A percentile compares a stretch with the other conserved stretches of the same genome.
Conservation (phyloP, 2,329 filamentous ascomycete species). For the Lasiodiplodia sp. region DNA sequence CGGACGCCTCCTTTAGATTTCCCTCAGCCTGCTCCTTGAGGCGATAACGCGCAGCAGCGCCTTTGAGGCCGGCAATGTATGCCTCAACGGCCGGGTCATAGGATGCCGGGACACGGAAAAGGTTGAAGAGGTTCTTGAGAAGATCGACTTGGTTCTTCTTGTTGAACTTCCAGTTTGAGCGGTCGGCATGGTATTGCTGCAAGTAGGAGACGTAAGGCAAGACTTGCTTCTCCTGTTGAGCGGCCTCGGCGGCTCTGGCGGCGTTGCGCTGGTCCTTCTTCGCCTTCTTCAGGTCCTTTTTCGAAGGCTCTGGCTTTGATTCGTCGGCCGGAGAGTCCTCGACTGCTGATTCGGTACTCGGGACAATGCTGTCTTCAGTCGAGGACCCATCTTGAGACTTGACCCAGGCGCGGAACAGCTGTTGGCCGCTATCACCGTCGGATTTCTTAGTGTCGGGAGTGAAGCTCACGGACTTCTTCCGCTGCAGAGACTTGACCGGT, state of each 20-base stretch:
- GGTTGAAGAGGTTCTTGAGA: slow-evolving; percentile 81
- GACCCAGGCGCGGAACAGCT: slow-evolving; percentile 60
- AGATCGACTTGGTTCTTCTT: slow-evolving; percentile 89
- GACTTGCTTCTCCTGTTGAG: slow-evolving; percentile 51
- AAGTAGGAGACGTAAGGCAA: slow-evolving; percentile 78
- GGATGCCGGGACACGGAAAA: slow-evolving; percentile 71
- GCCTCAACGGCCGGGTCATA: slow-evolving; percentile 74
- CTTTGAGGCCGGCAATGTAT: slow-evolving; percentile 82
- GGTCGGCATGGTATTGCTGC: slow-evolving; percentile 73
- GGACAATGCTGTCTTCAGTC: slow-evolving; percentile 17
- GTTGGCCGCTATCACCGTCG: slow-evolving; percentile 62
- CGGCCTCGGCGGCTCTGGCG: slow-evolving; percentile 33
- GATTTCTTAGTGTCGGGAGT: slow-evolving; percentile 67
- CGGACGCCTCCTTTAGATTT: slow-evolving; percentile 55
- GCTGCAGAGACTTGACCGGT: slow-evolving; percentile 28
- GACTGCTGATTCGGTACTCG: not conserved
- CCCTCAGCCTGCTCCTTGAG: slow-evolving; percentile 71
- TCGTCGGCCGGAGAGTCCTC: slow-evolving; percentile 33
- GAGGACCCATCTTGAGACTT: slow-evolving; percentile 39
- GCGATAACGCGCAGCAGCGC: slow-evolving; percentile 70
- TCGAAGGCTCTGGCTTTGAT: slow-evolving; percentile 31
- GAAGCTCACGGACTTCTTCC: slow-evolving; percentile 69
- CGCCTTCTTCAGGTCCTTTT: slow-evolving; percentile 34
- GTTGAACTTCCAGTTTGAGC: slow-evolving; percentile 89
- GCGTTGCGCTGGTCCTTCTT: slow-evolving; percentile 35